Evolutionary conservation across 495 filamentous ascomycete species (phyloP).

Genomic region (Clavariopsis aquatica): DNA sequence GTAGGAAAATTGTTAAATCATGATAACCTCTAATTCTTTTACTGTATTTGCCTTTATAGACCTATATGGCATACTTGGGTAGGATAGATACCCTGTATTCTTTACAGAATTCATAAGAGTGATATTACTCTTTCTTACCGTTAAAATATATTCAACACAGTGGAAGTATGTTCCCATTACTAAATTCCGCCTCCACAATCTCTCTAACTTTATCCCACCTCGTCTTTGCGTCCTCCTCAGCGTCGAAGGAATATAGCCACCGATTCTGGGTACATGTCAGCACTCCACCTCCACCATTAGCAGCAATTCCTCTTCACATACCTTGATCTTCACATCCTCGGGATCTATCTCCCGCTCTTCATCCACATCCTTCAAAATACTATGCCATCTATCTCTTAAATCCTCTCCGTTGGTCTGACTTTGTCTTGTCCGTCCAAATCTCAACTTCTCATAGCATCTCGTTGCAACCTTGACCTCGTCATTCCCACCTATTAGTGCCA

Average conservation of each 20-base stretch:
- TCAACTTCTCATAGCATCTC: conserved; percentile 55
- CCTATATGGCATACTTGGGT: too few relatives aligned
- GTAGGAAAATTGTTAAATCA: too few relatives aligned
- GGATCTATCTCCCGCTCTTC: conserved; percentile 55
- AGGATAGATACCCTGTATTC: too few relatives aligned
- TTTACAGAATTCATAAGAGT: too few relatives aligned
- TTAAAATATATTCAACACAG: conserved; percentile 34
- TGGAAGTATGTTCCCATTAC: conserved; percentile 47
- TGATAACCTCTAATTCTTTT: too few relatives aligned
- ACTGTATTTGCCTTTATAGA: too few relatives aligned
- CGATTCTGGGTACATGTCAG: conserved; percentile 43
- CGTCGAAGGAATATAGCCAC: conserved; percentile 55
- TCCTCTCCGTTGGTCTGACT: conserved; percentile 57
- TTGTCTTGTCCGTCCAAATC: conserved; percentile 50
- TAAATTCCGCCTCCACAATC: conserved; percentile 47
- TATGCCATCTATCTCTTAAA: conserved; percentile 56
- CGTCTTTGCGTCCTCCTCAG: conserved; percentile 51
- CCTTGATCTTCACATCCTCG: conserved; percentile 53
- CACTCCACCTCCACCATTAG: neutral
- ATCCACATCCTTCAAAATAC: conserved; percentile 51
- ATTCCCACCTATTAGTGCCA: conserved; percentile 47
- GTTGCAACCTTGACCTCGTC: conserved; percentile 53
- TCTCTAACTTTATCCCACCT: conserved; percentile 49
- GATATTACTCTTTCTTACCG: too few relatives aligned
- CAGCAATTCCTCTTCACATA: conserved; percentile 5